Evolutionary conservation across 2,329 filamentous ascomycete species (phyloP).

Genomic region (Furcasterigmium sp.): DNA sequence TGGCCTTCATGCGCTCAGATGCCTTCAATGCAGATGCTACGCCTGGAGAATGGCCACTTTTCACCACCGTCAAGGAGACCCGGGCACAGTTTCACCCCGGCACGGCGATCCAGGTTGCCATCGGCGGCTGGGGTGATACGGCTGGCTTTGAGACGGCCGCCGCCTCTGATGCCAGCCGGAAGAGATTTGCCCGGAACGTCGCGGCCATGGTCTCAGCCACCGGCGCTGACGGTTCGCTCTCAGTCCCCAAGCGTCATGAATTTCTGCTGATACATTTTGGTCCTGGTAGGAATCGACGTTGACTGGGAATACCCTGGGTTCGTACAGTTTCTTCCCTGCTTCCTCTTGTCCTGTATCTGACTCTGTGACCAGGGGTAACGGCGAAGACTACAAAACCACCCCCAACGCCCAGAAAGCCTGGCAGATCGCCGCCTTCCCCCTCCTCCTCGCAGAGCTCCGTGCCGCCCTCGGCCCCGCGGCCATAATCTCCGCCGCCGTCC

Average conservation of each 20-base stretch:
- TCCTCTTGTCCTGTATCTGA: background rate
- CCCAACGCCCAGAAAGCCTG: constrained; percentile 55
- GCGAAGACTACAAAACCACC: constrained; percentile 61
- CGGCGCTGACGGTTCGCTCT: constrained; percentile 54
- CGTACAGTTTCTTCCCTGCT: constrained; percentile 6
- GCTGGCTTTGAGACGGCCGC: constrained; percentile 56
- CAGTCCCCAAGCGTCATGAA: too few species aligned
- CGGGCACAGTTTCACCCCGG: constrained; percentile 41
- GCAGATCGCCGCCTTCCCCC: constrained; percentile 60
- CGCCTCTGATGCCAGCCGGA: constrained; percentile 33
- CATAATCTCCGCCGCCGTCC: constrained; percentile 63
- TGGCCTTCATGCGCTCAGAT: constrained; percentile 53
- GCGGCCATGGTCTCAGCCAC: constrained; percentile 55
- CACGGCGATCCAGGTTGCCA: constrained; percentile 63
- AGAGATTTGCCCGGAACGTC: constrained; percentile 59
- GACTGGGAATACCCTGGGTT: constrained; percentile 62
- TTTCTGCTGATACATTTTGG: too few species aligned
- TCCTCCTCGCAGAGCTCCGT: constrained; percentile 55
- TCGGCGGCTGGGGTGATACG: constrained; percentile 72
- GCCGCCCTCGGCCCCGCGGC: constrained; percentile 49
- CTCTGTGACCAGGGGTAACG: constrained; percentile 51
- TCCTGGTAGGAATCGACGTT: constrained; percentile 42
- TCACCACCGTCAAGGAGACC: constrained; percentile 42
- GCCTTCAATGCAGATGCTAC: constrained; percentile 40
- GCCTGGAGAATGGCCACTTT: constrained; percentile 41